Conservation (phyloP, 2,329 filamentous ascomycete species). For the Beauveria pseudobassiana region DNA sequence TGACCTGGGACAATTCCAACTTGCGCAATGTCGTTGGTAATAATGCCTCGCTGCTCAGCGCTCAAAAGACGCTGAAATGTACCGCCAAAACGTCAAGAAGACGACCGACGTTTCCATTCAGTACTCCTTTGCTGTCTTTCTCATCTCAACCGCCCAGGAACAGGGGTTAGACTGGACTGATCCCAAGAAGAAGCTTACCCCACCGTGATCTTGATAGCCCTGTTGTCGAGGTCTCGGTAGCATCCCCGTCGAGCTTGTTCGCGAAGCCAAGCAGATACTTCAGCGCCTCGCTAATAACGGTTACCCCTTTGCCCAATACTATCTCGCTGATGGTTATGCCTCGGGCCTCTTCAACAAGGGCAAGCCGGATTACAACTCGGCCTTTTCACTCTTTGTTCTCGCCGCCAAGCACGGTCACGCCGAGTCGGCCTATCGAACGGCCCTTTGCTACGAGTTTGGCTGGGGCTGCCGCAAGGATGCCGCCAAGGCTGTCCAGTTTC, state of each 20-base stretch:
- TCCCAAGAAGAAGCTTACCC: slow-evolving; percentile 34
- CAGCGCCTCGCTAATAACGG: slow-evolving; percentile 78
- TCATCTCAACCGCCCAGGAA: slow-evolving; percentile 84
- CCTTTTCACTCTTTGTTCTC: slow-evolving; percentile 86
- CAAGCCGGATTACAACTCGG: slow-evolving; percentile 82
- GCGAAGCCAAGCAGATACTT: slow-evolving; percentile 83
- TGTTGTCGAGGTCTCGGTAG: slow-evolving; percentile 36
- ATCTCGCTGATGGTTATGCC: slow-evolving; percentile 87
- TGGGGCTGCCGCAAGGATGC: slow-evolving; percentile 92
- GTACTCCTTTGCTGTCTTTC: slow-evolving; percentile 93
- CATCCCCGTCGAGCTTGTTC: slow-evolving; percentile 63
- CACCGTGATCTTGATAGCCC: slow-evolving; percentile 41
- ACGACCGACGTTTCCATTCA: slow-evolving; percentile 84
- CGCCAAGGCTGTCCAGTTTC: slow-evolving; percentile 87
- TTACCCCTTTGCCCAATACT: slow-evolving; percentile 97
- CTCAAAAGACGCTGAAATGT: slow-evolving; percentile 95
- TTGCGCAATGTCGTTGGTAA: slow-evolving; percentile 73
- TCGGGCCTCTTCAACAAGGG: slow-evolving; percentile 94
- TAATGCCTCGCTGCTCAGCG: slow-evolving; percentile 84
- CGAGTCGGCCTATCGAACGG: slow-evolving; percentile 88
- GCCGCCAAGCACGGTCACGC: slow-evolving; percentile 96
- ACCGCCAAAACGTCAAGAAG: slow-evolving; percentile 93
- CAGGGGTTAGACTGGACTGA: slow-evolving; percentile 51
- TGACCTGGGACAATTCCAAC: slow-evolving; percentile 72
- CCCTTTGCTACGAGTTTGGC: slow-evolving; percentile 93